Evolutionary conservation across 2,329 filamentous ascomycete species (phyloP).

Genomic region (Sarocladium strictum): DNA sequence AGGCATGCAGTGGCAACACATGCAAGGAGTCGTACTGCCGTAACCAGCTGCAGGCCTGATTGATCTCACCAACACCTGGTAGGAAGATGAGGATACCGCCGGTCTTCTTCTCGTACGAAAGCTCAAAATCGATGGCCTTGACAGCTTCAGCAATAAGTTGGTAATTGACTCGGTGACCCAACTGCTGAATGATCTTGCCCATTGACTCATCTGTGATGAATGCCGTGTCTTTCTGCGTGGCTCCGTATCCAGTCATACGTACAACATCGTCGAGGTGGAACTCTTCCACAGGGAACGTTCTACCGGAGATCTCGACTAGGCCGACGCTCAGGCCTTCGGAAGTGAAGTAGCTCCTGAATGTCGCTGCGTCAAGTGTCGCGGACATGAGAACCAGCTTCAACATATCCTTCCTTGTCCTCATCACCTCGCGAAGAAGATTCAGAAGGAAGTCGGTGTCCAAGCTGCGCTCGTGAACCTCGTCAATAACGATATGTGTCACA

Average conservation of each 20-base stretch:
- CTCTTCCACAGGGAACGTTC: constrained; percentile 86
- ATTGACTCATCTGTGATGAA: constrained; percentile 48
- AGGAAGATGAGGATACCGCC: constrained; percentile 95
- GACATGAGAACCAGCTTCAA: constrained; percentile 94
- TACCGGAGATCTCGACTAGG: constrained; percentile 77
- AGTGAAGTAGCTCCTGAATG: constrained; percentile 81
- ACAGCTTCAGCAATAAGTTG: constrained; percentile 77
- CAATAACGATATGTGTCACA: constrained; percentile 90
- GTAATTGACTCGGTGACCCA: constrained; percentile 88
- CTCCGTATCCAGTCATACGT: constrained; percentile 66
- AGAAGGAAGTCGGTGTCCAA: constrained; percentile 92
- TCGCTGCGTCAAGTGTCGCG: constrained; percentile 82
- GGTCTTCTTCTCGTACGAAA: constrained; percentile 54
- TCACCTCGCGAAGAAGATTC: constrained; percentile 76
- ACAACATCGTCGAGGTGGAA: constrained; percentile 87
- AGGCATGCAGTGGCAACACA: constrained; percentile 85
- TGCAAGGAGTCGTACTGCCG: constrained; percentile 58
- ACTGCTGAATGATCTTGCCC: constrained; percentile 63
- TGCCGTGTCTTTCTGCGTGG: constrained; percentile 39
- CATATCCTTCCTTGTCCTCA: constrained; percentile 67
- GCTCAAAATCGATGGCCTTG: constrained; percentile 70
- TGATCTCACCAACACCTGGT: constrained; percentile 88
- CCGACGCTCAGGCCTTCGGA: constrained; percentile 63
- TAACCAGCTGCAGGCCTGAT: constrained; percentile 66
- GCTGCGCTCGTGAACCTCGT: constrained; percentile 94